Evolutionary conservation across 768 basidiomycete genomes (phyloP).

Genomic region (Sutorius australiensis): DNA sequence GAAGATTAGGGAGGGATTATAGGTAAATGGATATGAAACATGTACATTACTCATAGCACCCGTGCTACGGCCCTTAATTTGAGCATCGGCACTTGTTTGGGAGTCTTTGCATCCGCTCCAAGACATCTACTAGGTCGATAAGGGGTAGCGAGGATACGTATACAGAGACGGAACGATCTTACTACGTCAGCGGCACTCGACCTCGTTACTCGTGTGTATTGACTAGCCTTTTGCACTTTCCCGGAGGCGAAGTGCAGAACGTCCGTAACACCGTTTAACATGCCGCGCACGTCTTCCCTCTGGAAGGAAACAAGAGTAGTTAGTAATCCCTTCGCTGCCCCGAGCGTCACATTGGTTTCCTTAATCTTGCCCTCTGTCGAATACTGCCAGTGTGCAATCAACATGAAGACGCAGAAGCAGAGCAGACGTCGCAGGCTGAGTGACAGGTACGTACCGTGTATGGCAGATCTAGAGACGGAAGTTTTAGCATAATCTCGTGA

Average conservation of each 20-base stretch:
- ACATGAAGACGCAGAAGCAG: not conserved
- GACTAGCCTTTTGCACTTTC: conserved; percentile 56
- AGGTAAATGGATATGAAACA: conserved; percentile 3
- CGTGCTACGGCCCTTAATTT: conserved; percentile 60
- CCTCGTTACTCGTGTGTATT: conserved; percentile 57
- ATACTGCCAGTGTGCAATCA: conserved; percentile 47
- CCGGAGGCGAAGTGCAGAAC: conserved; percentile 75
- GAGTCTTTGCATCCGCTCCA: conserved; percentile 80
- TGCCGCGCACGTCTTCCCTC: conserved; percentile 74
- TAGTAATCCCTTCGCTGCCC: conserved; percentile 85
- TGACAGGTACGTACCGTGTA: conserved; percentile 48
- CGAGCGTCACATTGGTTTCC: conserved; percentile 84
- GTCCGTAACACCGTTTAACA: conserved; percentile 68
- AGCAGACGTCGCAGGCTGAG: not conserved
- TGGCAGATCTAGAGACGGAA: conserved; percentile 49
- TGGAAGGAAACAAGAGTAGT: conserved; percentile 74
- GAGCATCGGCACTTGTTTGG: conserved; percentile 78
- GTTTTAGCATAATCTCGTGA: not conserved
- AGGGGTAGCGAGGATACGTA: not conserved
- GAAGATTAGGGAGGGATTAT: not conserved
- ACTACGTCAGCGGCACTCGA: conserved; percentile 86
- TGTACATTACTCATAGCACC: conserved; percentile 80
- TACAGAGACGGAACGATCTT: conserved; percentile 27
- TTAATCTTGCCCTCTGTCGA: conserved; percentile 95
- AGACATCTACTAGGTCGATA: conserved; percentile 61